Percentiles rank a stretch among this genome's conserved stretches.
These are phyloP conservation scores for Rubus idaeus DNA, from an alignment of 306 rosid genomes.

Conservation along the genomic window DNA sequence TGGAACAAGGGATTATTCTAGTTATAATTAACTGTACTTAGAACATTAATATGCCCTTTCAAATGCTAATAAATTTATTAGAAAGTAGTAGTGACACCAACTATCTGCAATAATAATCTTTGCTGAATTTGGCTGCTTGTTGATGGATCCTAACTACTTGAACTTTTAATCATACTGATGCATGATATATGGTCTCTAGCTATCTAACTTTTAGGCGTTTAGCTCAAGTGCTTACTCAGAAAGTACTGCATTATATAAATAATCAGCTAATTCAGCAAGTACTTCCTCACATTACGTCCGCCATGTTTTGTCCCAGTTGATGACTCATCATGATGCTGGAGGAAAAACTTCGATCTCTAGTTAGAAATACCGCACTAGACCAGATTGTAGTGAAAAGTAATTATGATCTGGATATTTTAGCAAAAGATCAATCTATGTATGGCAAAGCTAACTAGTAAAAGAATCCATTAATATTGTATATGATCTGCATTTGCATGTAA, in stretches of 20 bases:
- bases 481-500: not conserved
- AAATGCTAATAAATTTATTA: not conserved
- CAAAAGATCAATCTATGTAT: not conserved
- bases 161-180: not conserved
- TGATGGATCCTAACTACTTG: not conserved
- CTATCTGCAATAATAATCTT: not conserved
- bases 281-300: not conserved
- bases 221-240: not conserved
- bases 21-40: not conserved
- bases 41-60: not conserved
- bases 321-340: not conserved
- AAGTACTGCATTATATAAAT: not conserved
- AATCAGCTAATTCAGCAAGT: not conserved
- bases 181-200: not conserved
- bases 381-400: not conserved
- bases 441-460: not conserved
- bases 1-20: not conserved
- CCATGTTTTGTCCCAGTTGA: not conserved
- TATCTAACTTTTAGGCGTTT: too few relatives aligned
- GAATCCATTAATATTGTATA: not conserved
- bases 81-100: not conserved
- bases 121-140: not conserved
- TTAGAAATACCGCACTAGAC: not conserved
- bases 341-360: not conserved
- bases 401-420: not conserved